phyloP scores from a whole-genome alignment of 345 rosid genomes.

The Kandelia obovata region DNA sequence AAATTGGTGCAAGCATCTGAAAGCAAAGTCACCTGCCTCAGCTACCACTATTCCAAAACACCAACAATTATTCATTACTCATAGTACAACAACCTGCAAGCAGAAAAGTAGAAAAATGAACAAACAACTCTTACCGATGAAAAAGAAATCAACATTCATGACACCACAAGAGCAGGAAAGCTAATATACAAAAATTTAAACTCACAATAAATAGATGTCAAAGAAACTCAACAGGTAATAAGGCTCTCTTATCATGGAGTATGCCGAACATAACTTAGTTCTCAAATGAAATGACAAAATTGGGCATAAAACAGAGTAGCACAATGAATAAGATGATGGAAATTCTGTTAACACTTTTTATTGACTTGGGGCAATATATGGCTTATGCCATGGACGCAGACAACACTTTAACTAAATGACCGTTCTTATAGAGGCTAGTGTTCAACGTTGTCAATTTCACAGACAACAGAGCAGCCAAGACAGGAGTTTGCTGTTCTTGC shows the following conservation, averaged over 20 bases:
- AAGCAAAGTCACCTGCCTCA: not conserved
- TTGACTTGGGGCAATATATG: not conserved
- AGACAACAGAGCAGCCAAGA: too few relatives aligned
- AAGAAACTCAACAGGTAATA: too few relatives aligned
- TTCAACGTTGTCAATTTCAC: too few relatives aligned
- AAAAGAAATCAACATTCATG: not conserved
- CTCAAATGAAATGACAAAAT: too few relatives aligned
- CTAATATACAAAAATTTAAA: not conserved
- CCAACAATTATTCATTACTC: not conserved
- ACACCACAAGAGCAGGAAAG: not conserved
- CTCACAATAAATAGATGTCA: too few relatives aligned
- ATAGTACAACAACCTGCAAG: constrained; percentile 6
- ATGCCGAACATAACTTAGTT: too few relatives aligned
- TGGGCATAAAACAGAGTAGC: not conserved
- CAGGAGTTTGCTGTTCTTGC: too few relatives aligned
- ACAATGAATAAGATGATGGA: not conserved
- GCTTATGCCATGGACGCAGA: not conserved
- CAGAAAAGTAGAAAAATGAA: not conserved
- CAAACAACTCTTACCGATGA: not conserved
- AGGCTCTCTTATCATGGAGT: too few relatives aligned
- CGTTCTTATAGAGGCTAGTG: too few relatives aligned
- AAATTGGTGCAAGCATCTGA: not conserved
- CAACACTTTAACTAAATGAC: not conserved
- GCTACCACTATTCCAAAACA: not conserved
- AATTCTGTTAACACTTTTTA: not conserved